Conservation (phyloP, 2,329 filamentous ascomycete species). For the Aspergillus fischeri region DNA sequence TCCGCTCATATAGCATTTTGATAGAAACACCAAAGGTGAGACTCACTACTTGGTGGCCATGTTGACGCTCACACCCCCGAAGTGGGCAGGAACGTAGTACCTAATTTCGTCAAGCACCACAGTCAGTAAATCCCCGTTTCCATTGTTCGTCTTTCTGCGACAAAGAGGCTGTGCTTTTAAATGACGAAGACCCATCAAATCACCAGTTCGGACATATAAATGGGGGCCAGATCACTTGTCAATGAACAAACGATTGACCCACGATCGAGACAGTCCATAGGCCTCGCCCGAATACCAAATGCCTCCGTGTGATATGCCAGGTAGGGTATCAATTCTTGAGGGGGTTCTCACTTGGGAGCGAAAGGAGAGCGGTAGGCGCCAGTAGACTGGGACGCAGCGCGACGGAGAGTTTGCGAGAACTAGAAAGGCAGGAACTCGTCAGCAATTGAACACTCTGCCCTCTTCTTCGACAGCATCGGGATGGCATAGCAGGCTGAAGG, state of each 20-base stretch:
- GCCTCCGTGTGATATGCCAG: not conserved
- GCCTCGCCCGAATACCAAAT: not conserved
- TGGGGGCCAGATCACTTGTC: not conserved
- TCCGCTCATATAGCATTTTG: not conserved
- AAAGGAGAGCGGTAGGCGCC: conserved; percentile 53
- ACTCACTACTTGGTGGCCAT: conserved; percentile 46
- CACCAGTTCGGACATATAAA: not conserved
- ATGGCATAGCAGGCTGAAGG: not conserved
- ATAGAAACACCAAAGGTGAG: not conserved
- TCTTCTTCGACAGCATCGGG: not conserved
- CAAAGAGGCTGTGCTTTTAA: not conserved
- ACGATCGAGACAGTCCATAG: not conserved
- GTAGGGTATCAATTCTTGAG: not conserved
- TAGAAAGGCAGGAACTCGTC: conserved; percentile 11
- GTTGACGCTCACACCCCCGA: conserved; percentile 47
- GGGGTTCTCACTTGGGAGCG: conserved; percentile 51
- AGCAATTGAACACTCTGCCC: conserved; percentile 10
- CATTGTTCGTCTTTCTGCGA: not conserved
- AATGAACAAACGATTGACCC: not conserved
- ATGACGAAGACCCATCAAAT: not conserved
- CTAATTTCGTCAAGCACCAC: conserved; percentile 27
- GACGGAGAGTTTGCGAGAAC: conserved; percentile 34
- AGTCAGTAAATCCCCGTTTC: conserved; percentile 15
- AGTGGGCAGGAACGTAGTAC: conserved; percentile 47
- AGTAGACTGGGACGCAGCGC: conserved; percentile 33